Conservation (phyloP, 805 yeast species). For the Huiozyma sinensis region DNA sequence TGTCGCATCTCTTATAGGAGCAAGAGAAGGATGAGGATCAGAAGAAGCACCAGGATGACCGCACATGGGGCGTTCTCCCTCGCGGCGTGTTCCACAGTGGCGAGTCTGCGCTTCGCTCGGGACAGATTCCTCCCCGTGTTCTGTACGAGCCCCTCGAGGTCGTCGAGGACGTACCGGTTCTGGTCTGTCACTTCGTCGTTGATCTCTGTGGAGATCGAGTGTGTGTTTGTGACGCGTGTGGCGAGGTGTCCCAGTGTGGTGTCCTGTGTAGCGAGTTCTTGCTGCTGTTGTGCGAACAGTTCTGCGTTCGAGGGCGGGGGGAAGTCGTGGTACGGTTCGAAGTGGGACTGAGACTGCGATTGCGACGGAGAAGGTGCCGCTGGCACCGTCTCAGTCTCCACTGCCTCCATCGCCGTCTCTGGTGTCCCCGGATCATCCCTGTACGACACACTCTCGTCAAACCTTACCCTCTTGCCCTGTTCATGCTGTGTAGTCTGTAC, state of each 20-base stretch:
- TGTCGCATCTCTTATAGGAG: no score
- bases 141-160: constrained; percentile 39
- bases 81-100: constrained; percentile 31
- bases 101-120: constrained; percentile 33
- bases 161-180: constrained; percentile 35
- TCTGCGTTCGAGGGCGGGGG: constrained; percentile 24
- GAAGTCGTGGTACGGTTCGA: constrained; percentile 21
- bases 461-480: constrained; percentile 2
- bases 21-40: constrained; percentile 36
- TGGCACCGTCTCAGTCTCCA: neutral
- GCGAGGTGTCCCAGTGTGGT: constrained; percentile 32
- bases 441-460: constrained; percentile 13
- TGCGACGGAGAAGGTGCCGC: neutral
- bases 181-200: constrained; percentile 40
- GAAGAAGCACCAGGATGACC: constrained; percentile 33
- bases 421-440: neutral
- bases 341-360: neutral
- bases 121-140: constrained; percentile 32
- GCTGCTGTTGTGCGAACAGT: constrained; percentile 35
- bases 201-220: constrained; percentile 36
- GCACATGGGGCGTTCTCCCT: constrained; percentile 42
- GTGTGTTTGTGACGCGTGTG: constrained; percentile 34
- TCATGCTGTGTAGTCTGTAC: neutral
- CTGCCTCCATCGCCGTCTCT: neutral
- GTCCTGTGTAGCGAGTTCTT: constrained; percentile 39